Conservation (phyloP, 2,329 filamentous ascomycete species). For the Aspergillus piperis region DNA sequence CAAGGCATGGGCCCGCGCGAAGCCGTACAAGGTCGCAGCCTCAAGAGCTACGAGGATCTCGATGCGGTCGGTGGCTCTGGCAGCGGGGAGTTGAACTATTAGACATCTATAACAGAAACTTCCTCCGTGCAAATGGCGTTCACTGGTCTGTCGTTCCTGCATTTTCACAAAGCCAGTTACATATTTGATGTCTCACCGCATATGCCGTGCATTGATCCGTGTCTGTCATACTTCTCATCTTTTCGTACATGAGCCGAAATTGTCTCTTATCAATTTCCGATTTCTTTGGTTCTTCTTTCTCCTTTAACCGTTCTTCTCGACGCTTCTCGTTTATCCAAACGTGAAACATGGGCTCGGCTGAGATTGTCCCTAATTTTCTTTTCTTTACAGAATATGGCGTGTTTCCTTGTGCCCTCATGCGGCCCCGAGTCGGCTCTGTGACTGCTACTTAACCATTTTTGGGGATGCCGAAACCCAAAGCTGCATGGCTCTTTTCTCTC, state of each 20-base stretch:
- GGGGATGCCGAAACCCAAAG: background rate
- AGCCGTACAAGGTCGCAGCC: constrained; percentile 84
- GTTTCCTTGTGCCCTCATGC: background rate
- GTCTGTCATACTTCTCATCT: constrained; percentile 11
- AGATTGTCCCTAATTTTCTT: background rate
- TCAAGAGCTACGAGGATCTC: constrained; percentile 97
- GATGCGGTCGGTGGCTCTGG: constrained; percentile 78
- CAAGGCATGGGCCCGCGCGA: constrained; percentile 79
- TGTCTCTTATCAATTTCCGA: background rate
- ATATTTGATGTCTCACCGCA: constrained; percentile 12
- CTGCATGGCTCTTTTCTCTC: background rate
- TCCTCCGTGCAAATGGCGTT: constrained; percentile 1
- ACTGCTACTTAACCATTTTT: background rate
- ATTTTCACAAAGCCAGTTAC: background rate
- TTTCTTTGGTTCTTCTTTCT: background rate
- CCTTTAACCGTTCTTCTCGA: background rate
- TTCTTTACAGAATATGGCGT: background rate
- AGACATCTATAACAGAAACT: constrained; percentile 23
- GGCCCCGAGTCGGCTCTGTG: background rate
- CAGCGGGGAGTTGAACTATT: constrained; percentile 89
- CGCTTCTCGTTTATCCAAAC: background rate
- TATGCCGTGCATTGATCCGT: constrained; percentile 1
- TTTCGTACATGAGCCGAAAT: constrained; percentile 3
- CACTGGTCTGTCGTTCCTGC: background rate
- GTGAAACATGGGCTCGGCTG: background rate